phyloP scores from a whole-genome alignment of 164 flowering plant genomes.

The Vitis labrusca region DNA sequence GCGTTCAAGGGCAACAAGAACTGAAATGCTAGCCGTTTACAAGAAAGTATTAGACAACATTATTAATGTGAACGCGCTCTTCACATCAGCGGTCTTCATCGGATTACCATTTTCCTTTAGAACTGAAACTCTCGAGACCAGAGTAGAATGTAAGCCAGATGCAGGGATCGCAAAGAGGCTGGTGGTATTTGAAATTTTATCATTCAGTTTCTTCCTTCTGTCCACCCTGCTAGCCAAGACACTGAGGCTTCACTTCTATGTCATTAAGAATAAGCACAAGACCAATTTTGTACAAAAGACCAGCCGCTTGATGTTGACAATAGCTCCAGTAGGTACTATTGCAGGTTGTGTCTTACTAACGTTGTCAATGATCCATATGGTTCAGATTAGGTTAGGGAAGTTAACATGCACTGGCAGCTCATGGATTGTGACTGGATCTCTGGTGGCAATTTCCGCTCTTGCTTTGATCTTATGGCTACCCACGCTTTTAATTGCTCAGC shows the following conservation, averaged over 20 bases:
- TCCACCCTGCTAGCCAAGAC: constrained; percentile 6
- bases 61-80: constrained; percentile 5
- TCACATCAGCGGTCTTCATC: constrained; percentile 3
- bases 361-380: constrained; percentile 6
- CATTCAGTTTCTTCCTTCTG: constrained; percentile 11
- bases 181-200: not conserved
- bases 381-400: constrained; percentile 10
- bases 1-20: too few species aligned
- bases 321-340: not conserved
- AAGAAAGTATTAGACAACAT: constrained; percentile 5
- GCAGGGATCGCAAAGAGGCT: not conserved
- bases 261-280: not conserved
- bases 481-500: too few species aligned
- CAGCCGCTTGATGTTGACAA: not conserved
- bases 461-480: not conserved
- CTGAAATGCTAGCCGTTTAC: not conserved
- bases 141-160: constrained; percentile 2
- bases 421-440: not conserved
- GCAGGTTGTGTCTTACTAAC: constrained; percentile 1
- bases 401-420: not conserved
- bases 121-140: not conserved
- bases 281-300: too few species aligned
- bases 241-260: not conserved
- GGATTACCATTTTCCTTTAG: not conserved
- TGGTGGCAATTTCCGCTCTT: not conserved